phyloP scores from a whole-genome alignment of 805 yeast genomes.

The Pichia cephalocereana region DNA sequence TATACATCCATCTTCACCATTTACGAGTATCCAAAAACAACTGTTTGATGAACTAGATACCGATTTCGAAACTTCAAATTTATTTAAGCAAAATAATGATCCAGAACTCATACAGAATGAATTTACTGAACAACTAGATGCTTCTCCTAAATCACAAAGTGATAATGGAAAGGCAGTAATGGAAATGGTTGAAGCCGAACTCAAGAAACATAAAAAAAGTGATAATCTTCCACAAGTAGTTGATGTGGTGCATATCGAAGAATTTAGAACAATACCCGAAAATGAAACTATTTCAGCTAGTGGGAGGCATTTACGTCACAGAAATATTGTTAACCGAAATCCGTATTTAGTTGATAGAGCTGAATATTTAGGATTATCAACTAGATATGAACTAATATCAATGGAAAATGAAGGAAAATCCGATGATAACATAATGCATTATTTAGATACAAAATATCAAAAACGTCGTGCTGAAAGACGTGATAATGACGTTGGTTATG shows the following conservation, averaged over 20 bases:
- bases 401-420: constrained; percentile 23
- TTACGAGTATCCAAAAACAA: background rate
- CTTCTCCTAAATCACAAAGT: too few species aligned
- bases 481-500: constrained; percentile 21
- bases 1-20: background rate
- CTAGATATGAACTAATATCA: constrained; percentile 20
- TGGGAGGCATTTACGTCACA: constrained; percentile 7
- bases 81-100: too few species aligned
- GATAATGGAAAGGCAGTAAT: too few species aligned
- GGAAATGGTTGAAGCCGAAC: too few species aligned
- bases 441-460: constrained; percentile 19
- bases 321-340: constrained; percentile 12
- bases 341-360: constrained; percentile 29
- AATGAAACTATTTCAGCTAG: background rate
- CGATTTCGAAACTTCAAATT: background rate
- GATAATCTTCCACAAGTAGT: too few species aligned
- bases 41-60: background rate
- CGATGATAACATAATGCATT: constrained; percentile 20
- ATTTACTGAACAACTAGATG: too few species aligned
- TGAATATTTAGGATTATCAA: constrained; percentile 24
- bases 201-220: too few species aligned
- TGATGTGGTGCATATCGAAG: too few species aligned
- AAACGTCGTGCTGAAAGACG: constrained; percentile 17
- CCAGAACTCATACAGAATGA: too few species aligned
- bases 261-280: too few species aligned